Percentiles rank a stretch among this genome's conserved stretches.
Conservation (phyloP, 805 yeast genomes). For the Saturnispora silvae region DNA sequence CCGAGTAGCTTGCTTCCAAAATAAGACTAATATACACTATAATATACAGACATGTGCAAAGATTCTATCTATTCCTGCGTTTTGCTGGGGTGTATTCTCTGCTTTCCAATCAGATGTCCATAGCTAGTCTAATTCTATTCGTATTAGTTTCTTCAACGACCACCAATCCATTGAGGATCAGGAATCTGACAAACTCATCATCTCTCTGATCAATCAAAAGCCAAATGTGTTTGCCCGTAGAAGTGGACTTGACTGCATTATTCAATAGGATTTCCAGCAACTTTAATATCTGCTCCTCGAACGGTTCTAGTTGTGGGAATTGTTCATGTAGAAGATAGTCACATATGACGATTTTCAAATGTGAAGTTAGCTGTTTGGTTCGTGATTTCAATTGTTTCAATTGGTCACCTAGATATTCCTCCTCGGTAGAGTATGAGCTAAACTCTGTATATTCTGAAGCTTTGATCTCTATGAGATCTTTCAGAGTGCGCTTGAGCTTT, state of each 20-base stretch:
- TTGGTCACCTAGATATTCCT: constrained; percentile 2
- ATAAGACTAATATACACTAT: too few relatives aligned
- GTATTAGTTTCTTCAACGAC: constrained; percentile 20
- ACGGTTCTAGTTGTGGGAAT: constrained; percentile 15
- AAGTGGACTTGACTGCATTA: constrained; percentile 14
- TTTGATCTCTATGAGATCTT: too few relatives aligned
- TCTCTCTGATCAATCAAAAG: constrained; percentile 11
- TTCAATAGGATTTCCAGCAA: constrained; percentile 25
- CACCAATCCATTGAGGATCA: constrained; percentile 22
- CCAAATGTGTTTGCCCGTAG: constrained; percentile 3
- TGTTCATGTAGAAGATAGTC: constrained; percentile 22
- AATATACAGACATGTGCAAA: too few relatives aligned
- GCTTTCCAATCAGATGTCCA: too few relatives aligned
- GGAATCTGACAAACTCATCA: constrained; percentile 26
- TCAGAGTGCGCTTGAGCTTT: too few relatives aligned
- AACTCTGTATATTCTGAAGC: too few relatives aligned
- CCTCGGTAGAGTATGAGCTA: not conserved
- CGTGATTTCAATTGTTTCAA: constrained; percentile 13
- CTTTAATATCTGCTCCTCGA: constrained; percentile 17
- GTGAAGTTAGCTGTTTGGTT: constrained; percentile 17
- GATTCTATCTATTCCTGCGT: too few relatives aligned
- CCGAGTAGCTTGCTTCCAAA: too few relatives aligned
- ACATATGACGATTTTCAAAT: constrained; percentile 19
- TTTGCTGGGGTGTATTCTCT: too few relatives aligned
- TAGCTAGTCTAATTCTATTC: constrained; percentile 21